Conservation (phyloP, 2,329 filamentous ascomycete species). For the Hymenoscyphus occultus region DNA sequence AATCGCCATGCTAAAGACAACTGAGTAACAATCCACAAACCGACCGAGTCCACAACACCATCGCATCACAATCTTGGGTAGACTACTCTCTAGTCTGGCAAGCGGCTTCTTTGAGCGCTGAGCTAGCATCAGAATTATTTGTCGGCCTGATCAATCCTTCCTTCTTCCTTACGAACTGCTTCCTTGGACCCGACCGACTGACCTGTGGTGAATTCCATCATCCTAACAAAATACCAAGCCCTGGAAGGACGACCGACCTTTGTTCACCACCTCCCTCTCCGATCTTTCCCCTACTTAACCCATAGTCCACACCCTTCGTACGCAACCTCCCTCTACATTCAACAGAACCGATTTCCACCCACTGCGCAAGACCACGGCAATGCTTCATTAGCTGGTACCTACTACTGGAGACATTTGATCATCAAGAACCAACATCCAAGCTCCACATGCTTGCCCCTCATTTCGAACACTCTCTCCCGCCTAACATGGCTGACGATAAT, state of each 20-base stretch:
- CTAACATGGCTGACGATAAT: constrained; percentile 10
- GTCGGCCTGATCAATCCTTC: background rate
- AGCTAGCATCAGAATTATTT: background rate
- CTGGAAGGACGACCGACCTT: background rate
- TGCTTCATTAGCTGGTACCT: background rate
- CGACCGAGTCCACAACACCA: background rate
- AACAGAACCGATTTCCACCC: background rate
- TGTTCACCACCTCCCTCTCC: background rate
- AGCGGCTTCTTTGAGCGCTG: background rate
- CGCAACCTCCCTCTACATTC: background rate
- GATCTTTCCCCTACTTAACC: constrained; percentile 1
- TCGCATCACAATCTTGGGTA: background rate
- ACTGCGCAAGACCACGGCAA: background rate
- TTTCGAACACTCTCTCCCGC: background rate
- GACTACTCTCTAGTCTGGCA: background rate
- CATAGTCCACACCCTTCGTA: background rate
- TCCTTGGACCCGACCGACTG: background rate
- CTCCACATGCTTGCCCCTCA: constrained; percentile 2
- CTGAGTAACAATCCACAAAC: background rate
- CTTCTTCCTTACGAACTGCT: background rate
- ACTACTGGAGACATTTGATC: background rate
- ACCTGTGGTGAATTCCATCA: background rate
- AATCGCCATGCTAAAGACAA: background rate
- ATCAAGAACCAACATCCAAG: background rate
- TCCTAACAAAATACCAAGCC: background rate